Evolutionary conservation across 2,329 filamentous ascomycete species (phyloP).

Genomic region (Diaporthe destruens): DNA sequence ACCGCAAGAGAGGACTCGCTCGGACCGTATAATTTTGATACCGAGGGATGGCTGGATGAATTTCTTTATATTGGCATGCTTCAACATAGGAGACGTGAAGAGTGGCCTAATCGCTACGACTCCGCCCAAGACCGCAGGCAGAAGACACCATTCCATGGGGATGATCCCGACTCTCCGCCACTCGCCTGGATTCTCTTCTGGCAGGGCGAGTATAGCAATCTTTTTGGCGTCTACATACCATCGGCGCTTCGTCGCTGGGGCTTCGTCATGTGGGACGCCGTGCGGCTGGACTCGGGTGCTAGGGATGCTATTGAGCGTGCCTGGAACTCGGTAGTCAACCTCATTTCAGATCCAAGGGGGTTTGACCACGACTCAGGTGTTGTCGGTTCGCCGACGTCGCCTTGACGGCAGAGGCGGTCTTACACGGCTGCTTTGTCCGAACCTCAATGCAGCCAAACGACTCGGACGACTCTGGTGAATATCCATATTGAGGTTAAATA

Average conservation of each 20-base stretch:
- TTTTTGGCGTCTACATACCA: not conserved
- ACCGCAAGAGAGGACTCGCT: not conserved
- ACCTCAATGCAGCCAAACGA: not conserved
- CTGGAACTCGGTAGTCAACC: too few relatives aligned
- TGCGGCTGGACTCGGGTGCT: not conserved
- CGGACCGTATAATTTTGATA: not conserved
- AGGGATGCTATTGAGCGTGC: not conserved
- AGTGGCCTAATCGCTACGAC: conserved; percentile 19
- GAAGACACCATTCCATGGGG: conserved; percentile 10
- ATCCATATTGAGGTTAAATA: not conserved
- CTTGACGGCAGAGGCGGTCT: too few relatives aligned
- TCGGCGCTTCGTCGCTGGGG: not conserved
- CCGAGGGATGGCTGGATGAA: not conserved
- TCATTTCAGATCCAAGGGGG: too few relatives aligned
- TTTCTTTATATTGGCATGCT: not conserved
- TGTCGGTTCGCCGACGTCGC: too few relatives aligned
- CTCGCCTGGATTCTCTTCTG: conserved; percentile 19
- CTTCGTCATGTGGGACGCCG: conserved; percentile 27
- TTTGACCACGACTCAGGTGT: too few relatives aligned
- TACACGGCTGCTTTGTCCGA: too few relatives aligned
- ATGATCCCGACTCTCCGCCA: not conserved
- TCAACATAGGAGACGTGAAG: not conserved
- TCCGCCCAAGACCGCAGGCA: conserved; percentile 15
- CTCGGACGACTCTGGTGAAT: not conserved
- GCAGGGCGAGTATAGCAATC: conserved; percentile 25